Evolutionary conservation across 495 filamentous ascomycete genomes (phyloP).

Genomic region (Penicillium bialowiezense): DNA sequence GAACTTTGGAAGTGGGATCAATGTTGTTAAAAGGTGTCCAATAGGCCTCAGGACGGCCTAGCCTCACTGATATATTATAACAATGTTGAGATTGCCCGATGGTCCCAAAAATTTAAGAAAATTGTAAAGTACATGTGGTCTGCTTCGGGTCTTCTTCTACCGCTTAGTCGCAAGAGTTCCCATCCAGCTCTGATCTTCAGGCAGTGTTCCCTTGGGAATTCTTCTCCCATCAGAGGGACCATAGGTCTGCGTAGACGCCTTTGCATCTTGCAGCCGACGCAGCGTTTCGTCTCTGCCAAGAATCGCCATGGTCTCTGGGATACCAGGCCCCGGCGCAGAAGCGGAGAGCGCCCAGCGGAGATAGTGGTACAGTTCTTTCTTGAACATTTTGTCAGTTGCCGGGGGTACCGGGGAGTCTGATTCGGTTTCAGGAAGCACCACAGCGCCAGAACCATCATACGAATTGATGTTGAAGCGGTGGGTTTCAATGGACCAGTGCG

Average conservation of each 20-base stretch:
- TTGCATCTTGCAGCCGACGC: constrained; percentile 51
- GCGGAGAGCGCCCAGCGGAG: constrained; percentile 67
- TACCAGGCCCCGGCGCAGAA: constrained; percentile 55
- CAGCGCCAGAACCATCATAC: constrained; percentile 31
- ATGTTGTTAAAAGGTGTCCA: too few relatives aligned
- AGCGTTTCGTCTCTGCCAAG: constrained; percentile 62
- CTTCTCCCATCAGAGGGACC: constrained; percentile 16
- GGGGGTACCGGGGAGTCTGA: constrained; percentile 5
- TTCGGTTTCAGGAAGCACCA: constrained; percentile 2
- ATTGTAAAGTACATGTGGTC: too few relatives aligned
- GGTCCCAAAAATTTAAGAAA: too few relatives aligned
- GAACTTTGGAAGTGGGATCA: too few relatives aligned
- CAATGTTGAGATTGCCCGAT: not conserved
- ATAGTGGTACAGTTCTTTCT: constrained; percentile 51
- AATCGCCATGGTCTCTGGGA: constrained; percentile 57
- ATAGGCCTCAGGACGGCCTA: too few relatives aligned
- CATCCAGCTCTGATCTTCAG: constrained; percentile 38
- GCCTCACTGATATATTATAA: too few relatives aligned
- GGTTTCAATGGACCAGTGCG: constrained; percentile 36
- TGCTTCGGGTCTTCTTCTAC: too few relatives aligned
- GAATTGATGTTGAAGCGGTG: constrained; percentile 38
- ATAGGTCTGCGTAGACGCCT: constrained; percentile 24
- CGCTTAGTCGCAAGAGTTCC: constrained; percentile 33
- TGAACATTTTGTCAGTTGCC: constrained; percentile 32
- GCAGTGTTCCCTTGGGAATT: constrained; percentile 20